phyloP scores from a whole-genome alignment of 2,329 filamentous ascomycete genomes.

The Sporothrix humicola region DNA sequence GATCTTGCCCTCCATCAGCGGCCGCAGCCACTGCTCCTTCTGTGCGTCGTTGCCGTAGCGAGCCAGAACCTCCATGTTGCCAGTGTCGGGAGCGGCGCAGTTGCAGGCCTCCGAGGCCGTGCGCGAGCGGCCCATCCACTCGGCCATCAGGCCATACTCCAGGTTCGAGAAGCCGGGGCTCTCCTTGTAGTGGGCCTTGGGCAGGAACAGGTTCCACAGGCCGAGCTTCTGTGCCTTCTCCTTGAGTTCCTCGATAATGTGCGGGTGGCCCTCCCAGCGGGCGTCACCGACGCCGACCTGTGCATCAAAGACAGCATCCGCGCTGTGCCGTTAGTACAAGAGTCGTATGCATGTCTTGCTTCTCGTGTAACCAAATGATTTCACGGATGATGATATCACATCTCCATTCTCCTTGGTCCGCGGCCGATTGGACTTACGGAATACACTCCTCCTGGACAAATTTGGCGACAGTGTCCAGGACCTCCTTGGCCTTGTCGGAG shows the following conservation, averaged over 20 bases:
- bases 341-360: not conserved
- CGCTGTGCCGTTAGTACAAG: constrained; percentile 51
- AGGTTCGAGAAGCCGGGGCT: constrained; percentile 93
- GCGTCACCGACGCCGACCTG: constrained; percentile 77
- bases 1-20: constrained; percentile 82
- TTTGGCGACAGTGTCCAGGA: constrained; percentile 85
- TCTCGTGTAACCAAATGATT: not conserved
- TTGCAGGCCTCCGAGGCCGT: constrained; percentile 86
- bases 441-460: constrained; percentile 98
- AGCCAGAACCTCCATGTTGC: constrained; percentile 94
- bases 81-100: constrained; percentile 88
- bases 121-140: constrained; percentile 86
- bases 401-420: not conserved
- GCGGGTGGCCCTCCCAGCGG: constrained; percentile 81
- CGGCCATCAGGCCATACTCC: constrained; percentile 97
- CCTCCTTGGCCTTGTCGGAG: constrained; percentile 83
- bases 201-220: constrained; percentile 98
- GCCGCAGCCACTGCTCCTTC: constrained; percentile 81
- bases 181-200: constrained; percentile 93
- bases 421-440: constrained; percentile 58
- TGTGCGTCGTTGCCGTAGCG: constrained; percentile 88
- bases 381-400: not conserved
- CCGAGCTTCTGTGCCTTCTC: constrained; percentile 79
- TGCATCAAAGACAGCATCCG: constrained; percentile 79
- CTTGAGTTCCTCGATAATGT: constrained; percentile 88